Base-by-base conservation (phyloP, 2,329 filamentous ascomycete genomes). In the Aureobasidium namibiae region DNA sequence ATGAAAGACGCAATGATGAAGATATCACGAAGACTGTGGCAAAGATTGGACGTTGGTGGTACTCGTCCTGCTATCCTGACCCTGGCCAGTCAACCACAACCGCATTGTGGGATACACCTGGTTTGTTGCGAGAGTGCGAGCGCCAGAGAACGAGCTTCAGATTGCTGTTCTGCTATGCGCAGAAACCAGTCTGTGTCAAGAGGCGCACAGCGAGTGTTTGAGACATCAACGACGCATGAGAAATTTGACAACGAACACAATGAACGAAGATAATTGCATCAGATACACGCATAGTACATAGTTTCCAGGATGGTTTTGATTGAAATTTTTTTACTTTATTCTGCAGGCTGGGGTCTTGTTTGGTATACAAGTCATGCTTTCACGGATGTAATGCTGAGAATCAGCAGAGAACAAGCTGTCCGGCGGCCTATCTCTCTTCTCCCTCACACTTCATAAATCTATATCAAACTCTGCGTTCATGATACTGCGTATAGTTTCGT, bases 1-100 rank as follows among this genome's bases (percentile, higher is more conserved):
- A 46, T 23, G 38, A 52, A 34, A 49, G 46, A 34, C 46, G 69
- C 23, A 74, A 88, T 23, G 90, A 96, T 65, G 89, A 91, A 68
- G 87, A 85, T 64, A 96, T 97, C 68, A 90, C 90, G 14, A 92
- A 90, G 68, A 95, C 95, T 80, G 91, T 97, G 23, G 88, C 91
- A 16, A 87, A 86, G 63, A 92, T 97, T 11, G 92, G 91, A 1
- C 82, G 94, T 44, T 97, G 92, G 90, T 99, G 94, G 94, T 97
- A 96, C 73, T 89, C 85, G 10, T 84, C 88, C 56, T 96, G 92
- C 76, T 97, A 96, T 71, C 92, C 96, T 73, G 83, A 81, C 60
- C 42, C 57, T 9, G 79, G 82, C 4, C 78, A 85, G 36, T 39
- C 49, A 14, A 41, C 76, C 33, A 74, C 76, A 49, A 75, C 77